phyloP scores from a whole-genome alignment of 208 protist genomes.

The Acanthamoeba lenticulata region DNA sequence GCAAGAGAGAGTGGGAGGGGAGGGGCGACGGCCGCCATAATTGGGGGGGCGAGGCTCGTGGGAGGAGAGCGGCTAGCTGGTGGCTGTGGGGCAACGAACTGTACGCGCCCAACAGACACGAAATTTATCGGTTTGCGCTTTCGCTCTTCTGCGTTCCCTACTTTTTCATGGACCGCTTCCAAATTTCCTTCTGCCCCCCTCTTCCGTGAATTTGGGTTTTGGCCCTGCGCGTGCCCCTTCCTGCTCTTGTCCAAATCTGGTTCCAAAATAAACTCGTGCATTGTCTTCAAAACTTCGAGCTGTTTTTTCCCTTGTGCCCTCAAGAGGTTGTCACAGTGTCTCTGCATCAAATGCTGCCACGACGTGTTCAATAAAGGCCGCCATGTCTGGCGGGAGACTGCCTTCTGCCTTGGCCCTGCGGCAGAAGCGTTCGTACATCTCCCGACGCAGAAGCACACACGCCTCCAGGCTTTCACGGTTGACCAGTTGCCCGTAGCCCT shows the following conservation, averaged over 20 bases:
- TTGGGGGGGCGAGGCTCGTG: background rate
- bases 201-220: too few relatives aligned
- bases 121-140: background rate
- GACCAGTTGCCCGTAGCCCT: slow-evolving; percentile 73
- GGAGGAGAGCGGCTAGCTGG: too few relatives aligned
- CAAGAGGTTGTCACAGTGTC: slow-evolving; percentile 37
- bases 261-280: too few relatives aligned
- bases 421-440: slow-evolving; percentile 81
- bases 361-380: slow-evolving; percentile 70
- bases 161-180: background rate
- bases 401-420: slow-evolving; percentile 67
- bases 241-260: too few relatives aligned
- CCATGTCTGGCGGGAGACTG: slow-evolving; percentile 55
- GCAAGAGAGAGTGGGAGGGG: too few relatives aligned
- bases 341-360: slow-evolving; percentile 47
- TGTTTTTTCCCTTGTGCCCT: too few relatives aligned
- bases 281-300: too few relatives aligned
- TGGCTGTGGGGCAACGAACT: background rate
- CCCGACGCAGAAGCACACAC: slow-evolving; percentile 72
- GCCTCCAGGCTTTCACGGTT: slow-evolving; percentile 34
- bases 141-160: background rate
- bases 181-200: background rate
- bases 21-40: too few relatives aligned
- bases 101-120: background rate
- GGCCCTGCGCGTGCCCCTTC: too few relatives aligned